These are phyloP conservation scores for Tolypocladium paradoxum DNA, from an alignment of 2,329 filamentous ascomycete genomes.

Conservation along the genomic window DNA sequence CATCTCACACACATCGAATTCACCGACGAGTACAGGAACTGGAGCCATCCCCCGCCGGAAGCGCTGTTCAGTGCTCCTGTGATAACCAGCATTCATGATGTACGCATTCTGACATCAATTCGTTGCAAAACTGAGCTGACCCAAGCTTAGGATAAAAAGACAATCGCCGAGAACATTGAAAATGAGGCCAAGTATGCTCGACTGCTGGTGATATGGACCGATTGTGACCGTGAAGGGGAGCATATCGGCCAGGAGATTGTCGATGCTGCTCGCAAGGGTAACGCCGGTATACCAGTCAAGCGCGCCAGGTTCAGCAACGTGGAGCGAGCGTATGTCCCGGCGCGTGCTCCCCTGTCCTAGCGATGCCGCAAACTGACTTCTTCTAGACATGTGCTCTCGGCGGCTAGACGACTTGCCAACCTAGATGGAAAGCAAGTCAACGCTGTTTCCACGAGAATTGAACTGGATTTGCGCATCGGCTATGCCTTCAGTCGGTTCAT, in stretches of 20 bases:
- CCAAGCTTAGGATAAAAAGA: constrained; percentile 55
- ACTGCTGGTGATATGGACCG: constrained; percentile 91
- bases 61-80: constrained; percentile 75
- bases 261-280: constrained; percentile 64
- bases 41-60: constrained; percentile 70
- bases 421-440: constrained; percentile 80
- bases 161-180: constrained; percentile 77
- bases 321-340: constrained; percentile 60
- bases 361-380: constrained; percentile 6
- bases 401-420: constrained; percentile 64
- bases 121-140: constrained; percentile 5
- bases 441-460: constrained; percentile 80
- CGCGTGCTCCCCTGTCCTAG: no score
- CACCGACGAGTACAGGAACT: constrained; percentile 59
- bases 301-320: constrained; percentile 93
- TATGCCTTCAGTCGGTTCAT: constrained; percentile 86
- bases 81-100: constrained; percentile 53
- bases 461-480: constrained; percentile 85
- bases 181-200: constrained; percentile 61
- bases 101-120: constrained; percentile 19
- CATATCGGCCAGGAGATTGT: constrained; percentile 91
- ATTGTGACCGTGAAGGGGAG: constrained; percentile 95
- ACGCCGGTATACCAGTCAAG: constrained; percentile 65
- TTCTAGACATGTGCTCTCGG: constrained; percentile 69
- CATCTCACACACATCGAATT: constrained; percentile 82